phyloP scores from a whole-genome alignment of 306 rosid species.

The Dalbergia oliveri region DNA sequence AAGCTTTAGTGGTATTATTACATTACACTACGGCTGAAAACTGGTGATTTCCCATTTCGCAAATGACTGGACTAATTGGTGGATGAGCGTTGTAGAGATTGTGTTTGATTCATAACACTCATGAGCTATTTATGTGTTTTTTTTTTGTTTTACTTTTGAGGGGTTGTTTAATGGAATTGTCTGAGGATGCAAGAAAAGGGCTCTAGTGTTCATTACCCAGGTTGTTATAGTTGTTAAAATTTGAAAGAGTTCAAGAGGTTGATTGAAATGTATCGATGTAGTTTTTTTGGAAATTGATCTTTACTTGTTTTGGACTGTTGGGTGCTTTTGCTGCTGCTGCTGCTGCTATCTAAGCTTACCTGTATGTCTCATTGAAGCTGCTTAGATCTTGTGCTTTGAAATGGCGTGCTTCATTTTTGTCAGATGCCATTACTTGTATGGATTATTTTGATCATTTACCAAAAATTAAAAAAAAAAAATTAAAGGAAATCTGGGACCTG shows the following conservation, averaged over 20 bases:
- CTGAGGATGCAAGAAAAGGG: too few relatives aligned
- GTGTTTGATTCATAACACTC: neutral
- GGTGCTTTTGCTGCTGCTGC: neutral
- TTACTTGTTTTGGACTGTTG: neutral
- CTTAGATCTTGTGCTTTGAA: neutral
- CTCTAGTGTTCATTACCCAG: neutral
- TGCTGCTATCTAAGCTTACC: neutral
- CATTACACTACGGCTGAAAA: neutral
- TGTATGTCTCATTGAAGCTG: neutral
- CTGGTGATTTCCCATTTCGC: neutral
- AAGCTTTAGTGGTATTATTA: too few relatives aligned
- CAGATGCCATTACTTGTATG: neutral
- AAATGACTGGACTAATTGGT: neutral
- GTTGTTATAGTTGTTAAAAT: neutral
- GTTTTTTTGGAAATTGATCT: neutral
- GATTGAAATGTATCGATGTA: neutral
- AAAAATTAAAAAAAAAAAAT: too few relatives aligned
- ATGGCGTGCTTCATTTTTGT: neutral
- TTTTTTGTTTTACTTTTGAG: too few relatives aligned
- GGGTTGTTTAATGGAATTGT: too few relatives aligned
- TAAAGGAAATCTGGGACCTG: neutral
- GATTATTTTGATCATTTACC: too few relatives aligned
- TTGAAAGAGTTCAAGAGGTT: neutral
- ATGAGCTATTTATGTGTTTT: too few relatives aligned
- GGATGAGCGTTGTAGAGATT: neutral